phyloP scores from a whole-genome alignment of 2,329 filamentous ascomycete genomes.

The Coniochaeta prunicola region DNA sequence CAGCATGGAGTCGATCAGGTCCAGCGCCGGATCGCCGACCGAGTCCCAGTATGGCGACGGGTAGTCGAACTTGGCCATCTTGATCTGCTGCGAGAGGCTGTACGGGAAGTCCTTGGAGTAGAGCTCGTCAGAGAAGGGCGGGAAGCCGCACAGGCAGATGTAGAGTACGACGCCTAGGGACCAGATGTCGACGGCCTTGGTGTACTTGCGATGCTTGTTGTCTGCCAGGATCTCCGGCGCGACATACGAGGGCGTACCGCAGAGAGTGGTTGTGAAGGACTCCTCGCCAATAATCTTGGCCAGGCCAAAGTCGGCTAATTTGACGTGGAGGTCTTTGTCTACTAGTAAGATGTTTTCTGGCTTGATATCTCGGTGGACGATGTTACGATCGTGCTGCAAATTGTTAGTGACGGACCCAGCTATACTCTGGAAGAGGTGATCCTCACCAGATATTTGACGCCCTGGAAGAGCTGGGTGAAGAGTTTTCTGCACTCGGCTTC shows the following conservation, averaged over 20 bases:
- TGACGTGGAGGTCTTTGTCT: slow-evolving; percentile 78
- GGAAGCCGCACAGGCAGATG: slow-evolving; percentile 94
- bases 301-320: slow-evolving; percentile 92
- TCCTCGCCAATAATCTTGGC: slow-evolving; percentile 98
- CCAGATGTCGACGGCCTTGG: slow-evolving; percentile 93
- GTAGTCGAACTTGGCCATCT: slow-evolving; percentile 82
- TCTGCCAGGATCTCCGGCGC: slow-evolving; percentile 91
- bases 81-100: slow-evolving; percentile 82
- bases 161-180: slow-evolving; percentile 96
- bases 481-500: slow-evolving; percentile 81
- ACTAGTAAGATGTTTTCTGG: slow-evolving; percentile 90
- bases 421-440: slow-evolving; percentile 5
- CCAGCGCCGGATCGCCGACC: slow-evolving; percentile 78
- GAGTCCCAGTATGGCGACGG: slow-evolving; percentile 94
- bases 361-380: slow-evolving; percentile 97
- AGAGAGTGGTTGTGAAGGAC: slow-evolving; percentile 93
- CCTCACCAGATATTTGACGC: slow-evolving; percentile 89
- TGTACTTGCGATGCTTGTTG: slow-evolving; percentile 77
- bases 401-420: slow-evolving; percentile 16
- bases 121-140: slow-evolving; percentile 93
- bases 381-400: slow-evolving; percentile 83
- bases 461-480: slow-evolving; percentile 86
- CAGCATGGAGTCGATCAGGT: slow-evolving; percentile 92
- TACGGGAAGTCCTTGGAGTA: slow-evolving; percentile 77
- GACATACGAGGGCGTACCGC: slow-evolving; percentile 95